Evolutionary conservation across 495 filamentous ascomycete species (phyloP).

Genomic region (Tuber umbilicatum): DNA sequence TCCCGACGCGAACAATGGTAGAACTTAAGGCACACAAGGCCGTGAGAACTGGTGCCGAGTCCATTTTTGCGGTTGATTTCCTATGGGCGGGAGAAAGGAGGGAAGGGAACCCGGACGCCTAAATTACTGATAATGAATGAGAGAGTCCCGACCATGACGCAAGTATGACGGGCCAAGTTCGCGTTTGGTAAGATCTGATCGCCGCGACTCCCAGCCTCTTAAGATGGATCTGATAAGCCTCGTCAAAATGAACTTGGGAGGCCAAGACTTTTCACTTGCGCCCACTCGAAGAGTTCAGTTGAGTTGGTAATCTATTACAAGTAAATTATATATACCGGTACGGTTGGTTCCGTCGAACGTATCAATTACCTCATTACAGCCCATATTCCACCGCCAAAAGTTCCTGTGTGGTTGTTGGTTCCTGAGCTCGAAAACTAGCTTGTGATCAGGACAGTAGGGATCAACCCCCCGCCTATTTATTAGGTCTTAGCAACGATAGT

Average conservation of each 20-base stretch:
- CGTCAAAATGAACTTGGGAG: neutral
- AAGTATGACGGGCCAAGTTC: neutral
- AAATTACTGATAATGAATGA: neutral
- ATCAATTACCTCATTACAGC: too few relatives aligned
- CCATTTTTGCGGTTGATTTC: slow-evolving; percentile 21
- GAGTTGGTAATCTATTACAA: too few relatives aligned
- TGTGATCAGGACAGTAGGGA: too few relatives aligned
- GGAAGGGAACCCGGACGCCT: neutral
- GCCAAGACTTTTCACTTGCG: neutral
- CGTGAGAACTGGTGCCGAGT: slow-evolving; percentile 37
- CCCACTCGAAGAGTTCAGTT: neutral
- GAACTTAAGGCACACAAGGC: slow-evolving; percentile 52
- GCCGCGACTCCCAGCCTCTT: neutral
- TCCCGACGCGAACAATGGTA: slow-evolving; percentile 51
- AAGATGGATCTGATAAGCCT: neutral
- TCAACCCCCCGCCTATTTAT: too few relatives aligned
- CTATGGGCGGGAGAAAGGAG: neutral
- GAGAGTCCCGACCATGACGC: neutral
- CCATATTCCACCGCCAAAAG: too few relatives aligned
- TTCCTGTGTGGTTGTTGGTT: too few relatives aligned
- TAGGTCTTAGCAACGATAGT: too few relatives aligned
- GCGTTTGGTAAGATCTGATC: neutral
- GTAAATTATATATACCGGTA: too few relatives aligned
- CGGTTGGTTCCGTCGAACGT: too few relatives aligned
- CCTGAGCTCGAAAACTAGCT: too few relatives aligned